A percentile compares a stretch with the other conserved stretches of the same genome.
phyloP scores from a whole-genome alignment of 208 protist species.

The Crithidia sp. region DNA sequence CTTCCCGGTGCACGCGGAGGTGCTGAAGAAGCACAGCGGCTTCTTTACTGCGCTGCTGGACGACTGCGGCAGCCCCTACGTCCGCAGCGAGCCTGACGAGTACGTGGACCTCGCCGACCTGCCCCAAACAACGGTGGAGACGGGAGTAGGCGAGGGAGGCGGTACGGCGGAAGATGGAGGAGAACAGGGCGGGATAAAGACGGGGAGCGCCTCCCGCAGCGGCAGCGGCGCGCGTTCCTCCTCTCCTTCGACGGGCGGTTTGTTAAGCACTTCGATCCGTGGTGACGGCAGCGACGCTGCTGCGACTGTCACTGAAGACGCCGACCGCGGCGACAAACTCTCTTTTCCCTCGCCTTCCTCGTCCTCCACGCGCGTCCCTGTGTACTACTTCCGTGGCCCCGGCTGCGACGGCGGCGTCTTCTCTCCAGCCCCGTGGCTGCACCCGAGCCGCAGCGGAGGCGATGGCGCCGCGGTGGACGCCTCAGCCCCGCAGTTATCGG shows the following conservation, averaged over 20 bases:
- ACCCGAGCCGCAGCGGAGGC: not conserved
- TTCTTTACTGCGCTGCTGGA: slow-evolving; percentile 24
- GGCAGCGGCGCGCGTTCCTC: no score
- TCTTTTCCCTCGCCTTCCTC: not conserved
- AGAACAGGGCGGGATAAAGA: not conserved
- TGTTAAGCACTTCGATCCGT: no score
- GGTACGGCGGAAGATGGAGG: not conserved
- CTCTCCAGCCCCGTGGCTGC: not conserved
- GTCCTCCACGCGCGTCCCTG: slow-evolving; percentile 8
- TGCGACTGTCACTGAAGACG: not conserved
- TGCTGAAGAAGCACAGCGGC: slow-evolving; percentile 15
- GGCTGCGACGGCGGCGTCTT: slow-evolving; percentile 11
- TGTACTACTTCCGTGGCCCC: slow-evolving; percentile 20
- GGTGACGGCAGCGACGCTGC: not conserved
- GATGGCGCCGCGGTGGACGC: not conserved
- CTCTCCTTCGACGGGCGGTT: no score
- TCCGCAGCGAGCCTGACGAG: slow-evolving; percentile 29
- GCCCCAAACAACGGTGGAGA: slow-evolving; percentile 4
- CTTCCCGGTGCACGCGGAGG: slow-evolving; percentile 20
- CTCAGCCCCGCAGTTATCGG: slow-evolving; percentile 6
- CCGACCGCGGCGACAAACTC: not conserved
- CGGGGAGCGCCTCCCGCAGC: no score
- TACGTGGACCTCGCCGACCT: slow-evolving; percentile 26
- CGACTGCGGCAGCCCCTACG: slow-evolving; percentile 25
- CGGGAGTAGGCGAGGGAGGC: not conserved